Conservation (phyloP, 78 protist species). For the Dictyostelium brefeldianum region DNA sequence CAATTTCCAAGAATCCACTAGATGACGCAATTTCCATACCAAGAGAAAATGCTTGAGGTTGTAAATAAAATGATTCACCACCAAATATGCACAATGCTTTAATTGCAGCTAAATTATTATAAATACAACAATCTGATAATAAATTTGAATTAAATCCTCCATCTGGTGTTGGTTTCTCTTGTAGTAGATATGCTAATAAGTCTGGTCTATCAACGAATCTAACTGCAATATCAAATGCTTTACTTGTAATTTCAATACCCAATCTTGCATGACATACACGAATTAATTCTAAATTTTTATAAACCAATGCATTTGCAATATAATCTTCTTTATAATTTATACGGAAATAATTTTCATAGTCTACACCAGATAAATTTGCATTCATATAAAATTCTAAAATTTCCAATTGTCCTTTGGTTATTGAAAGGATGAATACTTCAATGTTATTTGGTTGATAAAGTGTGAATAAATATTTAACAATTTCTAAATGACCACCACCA, state of each 20-base stretch:
- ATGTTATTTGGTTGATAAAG: neutral
- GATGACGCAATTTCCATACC: conserved; percentile 10
- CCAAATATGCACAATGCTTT: conserved; percentile 6
- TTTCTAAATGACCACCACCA: conserved; percentile 12
- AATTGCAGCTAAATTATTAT: conserved; percentile 13
- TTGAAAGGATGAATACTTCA: neutral
- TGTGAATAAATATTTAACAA: conserved; percentile 20
- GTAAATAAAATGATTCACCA: neutral
- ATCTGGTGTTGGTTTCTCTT: conserved; percentile 25
- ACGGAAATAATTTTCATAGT: neutral
- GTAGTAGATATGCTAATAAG: neutral
- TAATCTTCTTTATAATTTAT: neutral
- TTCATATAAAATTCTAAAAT: conserved; percentile 6
- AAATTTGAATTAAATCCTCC: conserved; percentile 1
- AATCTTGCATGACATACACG: neutral
- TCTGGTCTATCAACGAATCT: conserved; percentile 19
- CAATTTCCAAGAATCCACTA: conserved; percentile 11
- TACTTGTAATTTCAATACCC: neutral
- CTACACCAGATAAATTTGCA: neutral
- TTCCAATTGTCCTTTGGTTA: conserved; percentile 5
- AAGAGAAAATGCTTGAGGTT: conserved; percentile 8
- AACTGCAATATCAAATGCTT: conserved; percentile 6
- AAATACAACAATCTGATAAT: neutral
- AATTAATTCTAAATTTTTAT: conserved; percentile 4
- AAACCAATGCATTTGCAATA: neutral